Conservation (phyloP, 306 rosid genomes). For the Sophora flavescens region DNA sequence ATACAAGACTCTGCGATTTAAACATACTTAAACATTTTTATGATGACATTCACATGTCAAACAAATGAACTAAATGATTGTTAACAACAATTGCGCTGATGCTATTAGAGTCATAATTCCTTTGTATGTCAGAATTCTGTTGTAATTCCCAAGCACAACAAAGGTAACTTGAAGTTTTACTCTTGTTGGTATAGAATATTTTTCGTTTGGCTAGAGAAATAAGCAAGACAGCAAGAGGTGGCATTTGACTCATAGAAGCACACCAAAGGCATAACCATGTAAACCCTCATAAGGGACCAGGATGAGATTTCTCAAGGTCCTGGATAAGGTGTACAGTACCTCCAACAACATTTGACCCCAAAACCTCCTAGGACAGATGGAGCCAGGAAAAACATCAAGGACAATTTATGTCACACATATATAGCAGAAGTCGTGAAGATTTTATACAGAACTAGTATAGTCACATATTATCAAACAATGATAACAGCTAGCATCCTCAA, state of each 20-base stretch:
- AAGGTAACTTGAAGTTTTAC: conserved; percentile 7
- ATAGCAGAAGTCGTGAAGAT: conserved; percentile 1
- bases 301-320: conserved; percentile 34
- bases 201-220: conserved; percentile 3
- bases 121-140: not conserved
- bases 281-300: conserved; percentile 29
- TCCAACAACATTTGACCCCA: conserved; percentile 36
- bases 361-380: conserved; percentile 26
- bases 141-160: not conserved
- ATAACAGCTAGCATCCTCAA: conserved; percentile 37
- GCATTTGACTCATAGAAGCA: conserved; percentile 29
- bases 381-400: conserved; percentile 15
- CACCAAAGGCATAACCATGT: not conserved
- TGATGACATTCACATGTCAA: conserved; percentile 30
- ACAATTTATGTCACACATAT: not conserved
- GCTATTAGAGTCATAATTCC: conserved; percentile 22
- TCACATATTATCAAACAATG: conserved; percentile 14
- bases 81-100: not conserved
- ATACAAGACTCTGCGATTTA: conserved; percentile 19
- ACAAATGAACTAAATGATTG: conserved; percentile 19
- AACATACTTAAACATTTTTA: conserved; percentile 7
- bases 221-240: conserved; percentile 10
- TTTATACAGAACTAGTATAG: conserved; percentile 4
- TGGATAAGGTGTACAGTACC: conserved; percentile 20
- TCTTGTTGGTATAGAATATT: not conserved